These are phyloP conservation scores for Senna siamea DNA, from an alignment of 306 rosid genomes.

Conservation along the genomic window DNA sequence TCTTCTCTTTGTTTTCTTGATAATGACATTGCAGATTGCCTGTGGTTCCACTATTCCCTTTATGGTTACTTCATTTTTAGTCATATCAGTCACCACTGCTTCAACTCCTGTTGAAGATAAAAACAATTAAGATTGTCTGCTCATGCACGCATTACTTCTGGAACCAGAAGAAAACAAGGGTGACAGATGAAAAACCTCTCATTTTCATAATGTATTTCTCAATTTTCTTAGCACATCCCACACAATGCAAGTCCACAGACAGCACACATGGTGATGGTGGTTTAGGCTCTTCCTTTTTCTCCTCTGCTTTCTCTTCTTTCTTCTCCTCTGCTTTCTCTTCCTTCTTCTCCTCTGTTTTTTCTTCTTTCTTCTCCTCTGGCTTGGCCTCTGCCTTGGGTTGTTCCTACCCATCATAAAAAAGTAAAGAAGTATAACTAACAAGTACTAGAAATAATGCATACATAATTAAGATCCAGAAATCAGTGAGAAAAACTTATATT, in stretches of 20 bases:
- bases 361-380: constrained; percentile 56
- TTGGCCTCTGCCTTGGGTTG: constrained; percentile 51
- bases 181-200: constrained; percentile 55
- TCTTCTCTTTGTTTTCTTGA: constrained; percentile 71
- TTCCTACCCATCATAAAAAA: constrained; percentile 39
- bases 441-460: no score
- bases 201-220: constrained; percentile 76
- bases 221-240: constrained; percentile 93
- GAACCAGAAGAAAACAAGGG: constrained; percentile 4
- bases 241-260: constrained; percentile 88
- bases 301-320: constrained; percentile 41
- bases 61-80: constrained; percentile 82
- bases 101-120: constrained; percentile 69
- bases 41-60: constrained; percentile 93
- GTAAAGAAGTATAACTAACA: not conserved
- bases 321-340: constrained; percentile 36
- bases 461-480: not conserved
- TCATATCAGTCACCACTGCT: constrained; percentile 71
- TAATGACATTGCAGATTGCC: constrained; percentile 65
- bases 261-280: constrained; percentile 77
- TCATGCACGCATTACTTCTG: constrained; percentile 24
- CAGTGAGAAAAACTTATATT: not conserved
- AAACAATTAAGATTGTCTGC: no score
- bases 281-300: constrained; percentile 68
- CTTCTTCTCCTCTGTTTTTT: constrained; percentile 36